Evolutionary conservation across 768 basidiomycete genomes (phyloP), one percentile per base, ranked within the genome.

Genomic region (Cystobasidium tubakii): DNA sequence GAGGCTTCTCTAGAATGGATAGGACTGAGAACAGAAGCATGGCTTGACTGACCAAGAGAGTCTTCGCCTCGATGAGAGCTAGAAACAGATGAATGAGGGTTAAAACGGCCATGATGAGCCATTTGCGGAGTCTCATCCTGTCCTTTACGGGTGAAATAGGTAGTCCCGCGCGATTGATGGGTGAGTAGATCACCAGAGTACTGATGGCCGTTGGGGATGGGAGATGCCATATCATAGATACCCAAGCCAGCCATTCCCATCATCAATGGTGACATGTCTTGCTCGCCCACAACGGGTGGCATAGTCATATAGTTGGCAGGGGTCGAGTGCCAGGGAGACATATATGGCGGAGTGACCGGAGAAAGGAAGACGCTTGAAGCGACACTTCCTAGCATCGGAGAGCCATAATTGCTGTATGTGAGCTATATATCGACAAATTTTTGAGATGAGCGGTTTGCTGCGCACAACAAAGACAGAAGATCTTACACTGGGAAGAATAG

Each of bases 41-140:
- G 50, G 27, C 42, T 67, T 34, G 66, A 67, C 66, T 67, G 66
- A 50, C 46, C 44, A 31, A 67, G 66, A 9, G 50, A 42, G 29
- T 53, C 25, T 46, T 43, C 66, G 9, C 36, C n/a, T 17, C 29
- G 25, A 34, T 60, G 57, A 17, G 57, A 60, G 57, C 57, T 60
- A 29, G 57, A 60, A 6, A 27, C 12, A 6, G 57, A 60, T 6
- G 33, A 60, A 15, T 60, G 15, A 27, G 57, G 57, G 4, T 60
- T 6, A 34, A 60, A 60, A 21, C 33, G 57, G 23, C 29, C 7
- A 54, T 29, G n/a, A 7, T 54, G 53, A 54, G 21, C n/a, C n/a
- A 6, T 55, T 27, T 60, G 57, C 7, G 57, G 2, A 21, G 12
- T 34, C 12, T 27, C 13, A 1, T 34, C 25, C 57, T 27, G 57